Conservation (phyloP, 169 alveolate species). For the Plasmodium cynomolgi region DNA sequence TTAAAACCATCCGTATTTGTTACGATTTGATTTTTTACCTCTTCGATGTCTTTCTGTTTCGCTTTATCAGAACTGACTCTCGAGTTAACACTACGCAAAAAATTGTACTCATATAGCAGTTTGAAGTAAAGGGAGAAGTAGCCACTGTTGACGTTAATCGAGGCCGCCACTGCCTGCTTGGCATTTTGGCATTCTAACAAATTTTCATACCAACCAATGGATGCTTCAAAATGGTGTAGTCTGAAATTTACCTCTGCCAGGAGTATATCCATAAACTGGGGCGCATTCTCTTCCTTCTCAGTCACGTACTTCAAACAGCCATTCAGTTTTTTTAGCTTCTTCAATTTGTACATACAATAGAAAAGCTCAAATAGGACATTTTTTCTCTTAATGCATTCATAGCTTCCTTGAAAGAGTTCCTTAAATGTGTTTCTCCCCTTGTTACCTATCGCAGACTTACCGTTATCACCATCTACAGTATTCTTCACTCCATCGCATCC, state of each 20-base stretch:
- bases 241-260: constrained; percentile 31
- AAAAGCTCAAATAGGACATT: constrained; percentile 61
- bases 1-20: constrained; percentile 35
- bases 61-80: neutral
- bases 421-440: constrained; percentile 11
- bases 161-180: constrained; percentile 55
- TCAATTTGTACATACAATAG: constrained; percentile 60
- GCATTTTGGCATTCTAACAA: constrained; percentile 5
- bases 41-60: constrained; percentile 5
- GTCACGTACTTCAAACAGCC: constrained; percentile 41
- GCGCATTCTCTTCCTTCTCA: constrained; percentile 21
- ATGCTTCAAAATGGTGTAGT: constrained; percentile 24
- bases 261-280: constrained; percentile 28
- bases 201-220: constrained; percentile 27
- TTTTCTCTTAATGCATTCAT: constrained; percentile 19
- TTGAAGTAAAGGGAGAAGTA: constrained; percentile 25
- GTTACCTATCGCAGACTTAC: neutral
- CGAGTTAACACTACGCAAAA: constrained; percentile 26
- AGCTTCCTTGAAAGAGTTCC: constrained; percentile 38
- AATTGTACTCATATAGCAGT: constrained; percentile 43
- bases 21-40: constrained; percentile 28
- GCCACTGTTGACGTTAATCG: constrained; percentile 27
- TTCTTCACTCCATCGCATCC: neutral
- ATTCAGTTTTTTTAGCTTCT: constrained; percentile 35
- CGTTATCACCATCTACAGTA: neutral